Percentiles rank a stretch among this genome's conserved stretches.
These are phyloP conservation scores for Apophysomyces ossiformis DNA, from an alignment of 371 early-diverging fungal species.

Conservation along the genomic window DNA sequence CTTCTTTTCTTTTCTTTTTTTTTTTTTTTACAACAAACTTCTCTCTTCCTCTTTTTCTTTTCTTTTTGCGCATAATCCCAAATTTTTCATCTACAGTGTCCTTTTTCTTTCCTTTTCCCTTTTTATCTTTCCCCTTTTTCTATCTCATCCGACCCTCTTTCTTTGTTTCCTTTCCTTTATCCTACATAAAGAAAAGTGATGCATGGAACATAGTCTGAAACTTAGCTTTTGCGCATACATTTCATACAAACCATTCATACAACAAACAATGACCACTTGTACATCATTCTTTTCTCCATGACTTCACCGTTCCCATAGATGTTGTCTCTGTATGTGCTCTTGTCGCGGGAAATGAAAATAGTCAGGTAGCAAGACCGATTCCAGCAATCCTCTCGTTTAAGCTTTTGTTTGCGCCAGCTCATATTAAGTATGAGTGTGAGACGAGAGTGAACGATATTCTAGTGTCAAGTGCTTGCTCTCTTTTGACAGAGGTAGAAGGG, in stretches of 20 bases:
- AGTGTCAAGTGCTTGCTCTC: too few relatives aligned
- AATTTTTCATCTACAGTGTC: neutral
- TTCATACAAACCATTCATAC: neutral
- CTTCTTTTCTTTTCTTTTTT: neutral
- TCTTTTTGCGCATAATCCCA: constrained; percentile 14
- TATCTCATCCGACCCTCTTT: neutral
- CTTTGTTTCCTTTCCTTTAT: neutral
- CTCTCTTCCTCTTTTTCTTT: constrained; percentile 5
- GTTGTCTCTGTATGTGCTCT: too few relatives aligned
- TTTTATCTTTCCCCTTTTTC: neutral
- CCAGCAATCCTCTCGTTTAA: too few relatives aligned
- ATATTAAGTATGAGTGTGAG: too few relatives aligned
- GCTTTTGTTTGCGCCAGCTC: too few relatives aligned
- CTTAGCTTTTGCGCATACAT: neutral
- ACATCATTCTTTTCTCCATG: too few relatives aligned
- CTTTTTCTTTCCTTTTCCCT: neutral
- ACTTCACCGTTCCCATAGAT: too few relatives aligned
- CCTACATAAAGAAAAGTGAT: neutral
- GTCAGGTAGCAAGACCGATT: too few relatives aligned
- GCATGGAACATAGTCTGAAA: neutral
- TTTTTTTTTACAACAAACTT: neutral
- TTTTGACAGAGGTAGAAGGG: too few relatives aligned
- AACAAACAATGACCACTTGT: too few relatives aligned
- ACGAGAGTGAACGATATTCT: too few relatives aligned
- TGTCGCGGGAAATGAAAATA: too few relatives aligned